Percentiles rank a stretch among this genome's conserved stretches.
phyloP scores from a whole-genome alignment of 106 monocot genomes.

The Acorus calamus region DNA sequence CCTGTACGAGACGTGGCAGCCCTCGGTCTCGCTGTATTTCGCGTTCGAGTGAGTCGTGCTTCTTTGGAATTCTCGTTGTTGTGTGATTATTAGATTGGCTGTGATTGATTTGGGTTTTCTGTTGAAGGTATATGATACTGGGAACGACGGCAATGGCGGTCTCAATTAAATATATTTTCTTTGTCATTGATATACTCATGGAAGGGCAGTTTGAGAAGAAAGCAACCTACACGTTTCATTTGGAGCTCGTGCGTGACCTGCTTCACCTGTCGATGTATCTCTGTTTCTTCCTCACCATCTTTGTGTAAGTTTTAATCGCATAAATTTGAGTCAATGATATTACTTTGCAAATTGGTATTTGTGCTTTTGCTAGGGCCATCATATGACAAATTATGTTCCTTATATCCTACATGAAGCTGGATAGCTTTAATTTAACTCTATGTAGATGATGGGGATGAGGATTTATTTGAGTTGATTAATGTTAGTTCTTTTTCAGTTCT shows the following conservation, averaged over 20 bases:
- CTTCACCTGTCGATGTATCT: slow-evolving; percentile 86
- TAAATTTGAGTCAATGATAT: neutral
- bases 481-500: too few species aligned
- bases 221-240: slow-evolving; percentile 86
- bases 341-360: neutral
- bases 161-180: slow-evolving; percentile 83
- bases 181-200: slow-evolving; percentile 84
- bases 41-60: slow-evolving; percentile 74
- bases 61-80: neutral
- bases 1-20: slow-evolving; percentile 42
- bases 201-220: slow-evolving; percentile 97
- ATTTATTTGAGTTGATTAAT: too few species aligned
- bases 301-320: slow-evolving; percentile 46
- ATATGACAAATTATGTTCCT: too few species aligned
- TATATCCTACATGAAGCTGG: too few species aligned
- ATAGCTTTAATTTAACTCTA: too few species aligned
- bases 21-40: slow-evolving; percentile 86
- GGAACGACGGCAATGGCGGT: slow-evolving; percentile 73
- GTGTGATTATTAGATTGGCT: neutral
- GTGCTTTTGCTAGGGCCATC: neutral
- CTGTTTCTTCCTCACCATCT: slow-evolving; percentile 75
- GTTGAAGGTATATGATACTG: slow-evolving; percentile 71
- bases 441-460: too few species aligned
- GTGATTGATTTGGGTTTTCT: slow-evolving; percentile 6
- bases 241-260: slow-evolving; percentile 82